Conservation (phyloP, 2,329 filamentous ascomycete genomes). For the Blastomyces emzantsi region DNA sequence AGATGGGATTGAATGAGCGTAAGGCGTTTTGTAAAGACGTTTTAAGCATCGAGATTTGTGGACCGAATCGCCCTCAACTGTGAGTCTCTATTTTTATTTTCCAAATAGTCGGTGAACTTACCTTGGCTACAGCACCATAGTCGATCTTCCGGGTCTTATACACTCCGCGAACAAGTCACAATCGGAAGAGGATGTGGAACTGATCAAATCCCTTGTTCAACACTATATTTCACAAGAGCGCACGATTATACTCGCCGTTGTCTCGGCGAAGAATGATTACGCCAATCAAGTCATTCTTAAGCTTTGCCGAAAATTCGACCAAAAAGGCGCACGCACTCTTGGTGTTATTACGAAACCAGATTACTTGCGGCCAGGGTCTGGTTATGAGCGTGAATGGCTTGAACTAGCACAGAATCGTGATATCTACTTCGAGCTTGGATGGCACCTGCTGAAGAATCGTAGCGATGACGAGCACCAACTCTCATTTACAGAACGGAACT, state of each 20-base stretch:
- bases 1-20: constrained; percentile 7
- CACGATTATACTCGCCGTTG: constrained; percentile 37
- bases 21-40: constrained; percentile 25
- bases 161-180: constrained; percentile 26
- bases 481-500: constrained; percentile 8
- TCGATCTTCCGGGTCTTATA: constrained; percentile 39
- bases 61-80: constrained; percentile 33
- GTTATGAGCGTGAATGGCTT: constrained; percentile 6
- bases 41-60: constrained; percentile 35
- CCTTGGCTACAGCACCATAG: constrained; percentile 26
- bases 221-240: constrained; percentile 34
- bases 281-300: constrained; percentile 41
- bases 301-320: constrained; percentile 31
- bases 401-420: constrained; percentile 12
- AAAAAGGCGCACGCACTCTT: constrained; percentile 32
- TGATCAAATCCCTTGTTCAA: constrained; percentile 33
- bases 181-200: constrained; percentile 30
- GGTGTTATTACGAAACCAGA: constrained; percentile 54
- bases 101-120: background rate
- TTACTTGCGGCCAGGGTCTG: constrained; percentile 21
- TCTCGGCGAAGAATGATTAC: constrained; percentile 39
- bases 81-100: background rate
- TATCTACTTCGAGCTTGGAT: constrained; percentile 10
- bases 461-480: constrained; percentile 4
- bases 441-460: constrained; percentile 11